Percentiles rank a stretch among this genome's conserved stretches.
These are phyloP conservation scores for Phoma herbarum DNA, from an alignment of 2,329 filamentous ascomycete genomes.

Conservation along the genomic window DNA sequence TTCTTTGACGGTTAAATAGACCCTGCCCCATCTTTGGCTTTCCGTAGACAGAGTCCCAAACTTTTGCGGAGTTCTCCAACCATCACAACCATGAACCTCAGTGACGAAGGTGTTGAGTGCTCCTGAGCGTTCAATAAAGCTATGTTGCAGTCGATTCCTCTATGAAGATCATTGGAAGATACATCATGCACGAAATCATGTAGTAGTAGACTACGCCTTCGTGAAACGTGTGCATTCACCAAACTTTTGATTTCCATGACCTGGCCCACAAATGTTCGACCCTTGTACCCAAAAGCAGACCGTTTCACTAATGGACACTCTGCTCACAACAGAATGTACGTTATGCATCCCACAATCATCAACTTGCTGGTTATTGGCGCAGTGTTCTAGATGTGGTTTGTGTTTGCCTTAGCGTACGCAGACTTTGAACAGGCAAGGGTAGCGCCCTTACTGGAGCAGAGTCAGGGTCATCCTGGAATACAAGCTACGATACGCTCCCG, in stretches of 20 bases:
- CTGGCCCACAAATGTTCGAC: neutral
- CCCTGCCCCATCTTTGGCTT: neutral
- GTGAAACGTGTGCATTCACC: neutral
- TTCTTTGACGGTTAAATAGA: neutral
- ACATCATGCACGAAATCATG: neutral
- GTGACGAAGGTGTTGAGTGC: neutral
- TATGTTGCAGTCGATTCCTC: neutral
- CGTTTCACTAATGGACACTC: neutral
- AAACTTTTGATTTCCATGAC: neutral
- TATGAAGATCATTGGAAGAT: neutral
- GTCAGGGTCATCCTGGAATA: neutral
- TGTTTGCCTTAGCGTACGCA: conserved; percentile 2
- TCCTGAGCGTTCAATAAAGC: neutral
- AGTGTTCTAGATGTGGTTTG: neutral
- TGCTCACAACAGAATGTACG: neutral
- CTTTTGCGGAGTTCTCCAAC: neutral
- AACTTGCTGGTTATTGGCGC: neutral
- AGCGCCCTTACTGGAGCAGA: neutral
- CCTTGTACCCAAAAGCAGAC: neutral
- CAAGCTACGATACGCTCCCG: neutral
- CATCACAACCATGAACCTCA: neutral
- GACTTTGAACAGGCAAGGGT: neutral
- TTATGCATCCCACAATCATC: neutral
- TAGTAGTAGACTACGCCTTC: too few species aligned
- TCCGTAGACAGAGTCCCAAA: neutral